phyloP scores from a whole-genome alignment of 257 asterid species.

The Solanum sejunctum region DNA sequence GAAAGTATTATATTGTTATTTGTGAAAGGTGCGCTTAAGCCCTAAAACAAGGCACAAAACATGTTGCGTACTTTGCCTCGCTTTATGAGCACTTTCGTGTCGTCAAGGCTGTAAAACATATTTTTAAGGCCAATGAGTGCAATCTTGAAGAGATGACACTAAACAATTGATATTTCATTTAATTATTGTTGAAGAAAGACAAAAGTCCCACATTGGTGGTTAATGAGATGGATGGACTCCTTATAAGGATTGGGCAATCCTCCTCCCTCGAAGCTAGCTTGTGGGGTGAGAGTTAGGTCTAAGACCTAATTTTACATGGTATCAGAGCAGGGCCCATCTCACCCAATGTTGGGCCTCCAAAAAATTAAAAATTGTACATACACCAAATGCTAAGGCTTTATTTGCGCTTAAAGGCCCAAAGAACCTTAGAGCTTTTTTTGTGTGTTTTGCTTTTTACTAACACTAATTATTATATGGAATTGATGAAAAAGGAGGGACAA shows the following conservation, averaged over 20 bases:
- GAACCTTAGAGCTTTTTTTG: not conserved
- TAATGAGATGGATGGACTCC: too few relatives aligned
- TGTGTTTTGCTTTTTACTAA: not conserved
- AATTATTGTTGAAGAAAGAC: not conserved
- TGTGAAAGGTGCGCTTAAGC: not conserved
- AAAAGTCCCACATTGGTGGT: too few relatives aligned
- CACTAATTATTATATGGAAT: not conserved
- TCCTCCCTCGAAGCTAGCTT: too few relatives aligned
- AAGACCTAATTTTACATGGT: too few relatives aligned
- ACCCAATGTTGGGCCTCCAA: too few relatives aligned
- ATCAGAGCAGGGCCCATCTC: too few relatives aligned
- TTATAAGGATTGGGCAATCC: too few relatives aligned
- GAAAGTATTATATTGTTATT: not conserved
- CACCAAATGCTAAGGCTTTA: not conserved
- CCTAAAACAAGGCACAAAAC: not conserved
- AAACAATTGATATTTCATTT: not conserved
- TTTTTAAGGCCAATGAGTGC: not conserved
- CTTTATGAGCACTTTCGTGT: not conserved
- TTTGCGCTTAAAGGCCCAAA: not conserved
- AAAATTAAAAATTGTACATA: too few relatives aligned
- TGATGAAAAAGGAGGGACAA: not conserved
- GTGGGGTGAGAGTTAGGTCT: too few relatives aligned
- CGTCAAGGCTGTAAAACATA: not conserved
- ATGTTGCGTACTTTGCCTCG: not conserved
- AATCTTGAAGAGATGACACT: not conserved